These are phyloP conservation scores for Colletotrichum theobromicola DNA, from an alignment of 2,329 filamentous ascomycete species.

Conservation along the genomic window DNA sequence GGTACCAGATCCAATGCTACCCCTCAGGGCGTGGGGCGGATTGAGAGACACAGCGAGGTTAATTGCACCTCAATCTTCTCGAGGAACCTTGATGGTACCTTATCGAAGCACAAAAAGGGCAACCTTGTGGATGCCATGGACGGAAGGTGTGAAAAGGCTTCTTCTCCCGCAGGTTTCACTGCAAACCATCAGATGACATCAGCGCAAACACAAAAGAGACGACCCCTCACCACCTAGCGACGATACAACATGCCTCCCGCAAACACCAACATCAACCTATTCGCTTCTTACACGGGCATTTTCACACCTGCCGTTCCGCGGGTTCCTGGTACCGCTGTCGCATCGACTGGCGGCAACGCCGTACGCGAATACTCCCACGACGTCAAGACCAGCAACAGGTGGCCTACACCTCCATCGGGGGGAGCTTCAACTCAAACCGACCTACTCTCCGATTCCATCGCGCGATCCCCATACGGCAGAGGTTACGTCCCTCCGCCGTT, in stretches of 20 bases:
- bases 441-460: background rate
- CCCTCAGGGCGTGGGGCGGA: background rate
- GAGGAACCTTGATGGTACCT: background rate
- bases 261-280: background rate
- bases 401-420: fast-evolving
- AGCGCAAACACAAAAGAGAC: background rate
- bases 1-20: background rate
- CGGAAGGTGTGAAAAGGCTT: background rate
- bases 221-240: background rate
- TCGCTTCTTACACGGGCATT: no score
- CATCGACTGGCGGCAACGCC: fast-evolving
- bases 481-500: no score
- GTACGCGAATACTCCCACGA: fast-evolving
- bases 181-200: background rate
- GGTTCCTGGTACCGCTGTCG: fast-evolving
- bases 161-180: background rate
- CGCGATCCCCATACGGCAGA: no score
- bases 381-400: background rate
- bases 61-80: background rate
- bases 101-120: no score
- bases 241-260: background rate
- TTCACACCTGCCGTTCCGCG: fast-evolving
- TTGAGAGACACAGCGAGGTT: background rate
- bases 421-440: fast-evolving
- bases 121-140: background rate